Conservation (phyloP, 1,284 basidiomycete genomes). For the Malassezia sympodialis region DNA sequence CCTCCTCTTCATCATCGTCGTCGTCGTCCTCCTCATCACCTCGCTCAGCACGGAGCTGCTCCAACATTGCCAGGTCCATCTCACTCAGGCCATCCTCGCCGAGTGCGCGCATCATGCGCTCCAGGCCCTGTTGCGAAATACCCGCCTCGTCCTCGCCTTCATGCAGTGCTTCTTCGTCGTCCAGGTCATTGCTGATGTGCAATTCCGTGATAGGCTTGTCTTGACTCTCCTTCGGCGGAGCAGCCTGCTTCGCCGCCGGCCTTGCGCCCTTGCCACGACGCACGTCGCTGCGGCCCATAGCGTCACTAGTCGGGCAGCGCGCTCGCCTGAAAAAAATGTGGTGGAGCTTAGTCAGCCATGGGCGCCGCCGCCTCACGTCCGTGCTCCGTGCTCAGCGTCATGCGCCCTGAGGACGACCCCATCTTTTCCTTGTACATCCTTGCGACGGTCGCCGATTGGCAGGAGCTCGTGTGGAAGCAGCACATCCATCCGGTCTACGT, state of each 20-base stretch:
- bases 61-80: constrained; percentile 32
- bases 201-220: too few species aligned
- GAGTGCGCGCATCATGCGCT: constrained; percentile 38
- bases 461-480: constrained; percentile 8
- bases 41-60: constrained; percentile 21
- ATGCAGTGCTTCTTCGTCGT: constrained; percentile 22
- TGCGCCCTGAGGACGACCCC: constrained; percentile 10
- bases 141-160: constrained; percentile 39
- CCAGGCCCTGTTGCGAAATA: constrained; percentile 34
- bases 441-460: constrained; percentile 8
- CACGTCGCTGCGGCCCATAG: background rate
- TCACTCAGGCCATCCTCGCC: constrained; percentile 40
- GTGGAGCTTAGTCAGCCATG: constrained; percentile 5
- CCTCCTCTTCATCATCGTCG: constrained; percentile 22
- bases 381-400: background rate
- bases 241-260: background rate
- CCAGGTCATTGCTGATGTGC: background rate
- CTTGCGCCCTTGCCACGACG: background rate
- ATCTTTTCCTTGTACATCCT: constrained; percentile 11
- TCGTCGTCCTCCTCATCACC: constrained; percentile 26
- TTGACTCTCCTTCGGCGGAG: background rate
- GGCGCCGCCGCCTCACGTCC: background rate
- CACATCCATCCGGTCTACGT: constrained; percentile 10
- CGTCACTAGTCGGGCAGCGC: background rate
- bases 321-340: constrained; percentile 1